Evolutionary conservation across 768 basidiomycete genomes (phyloP).

Genomic region (Lentinula raphanica): DNA sequence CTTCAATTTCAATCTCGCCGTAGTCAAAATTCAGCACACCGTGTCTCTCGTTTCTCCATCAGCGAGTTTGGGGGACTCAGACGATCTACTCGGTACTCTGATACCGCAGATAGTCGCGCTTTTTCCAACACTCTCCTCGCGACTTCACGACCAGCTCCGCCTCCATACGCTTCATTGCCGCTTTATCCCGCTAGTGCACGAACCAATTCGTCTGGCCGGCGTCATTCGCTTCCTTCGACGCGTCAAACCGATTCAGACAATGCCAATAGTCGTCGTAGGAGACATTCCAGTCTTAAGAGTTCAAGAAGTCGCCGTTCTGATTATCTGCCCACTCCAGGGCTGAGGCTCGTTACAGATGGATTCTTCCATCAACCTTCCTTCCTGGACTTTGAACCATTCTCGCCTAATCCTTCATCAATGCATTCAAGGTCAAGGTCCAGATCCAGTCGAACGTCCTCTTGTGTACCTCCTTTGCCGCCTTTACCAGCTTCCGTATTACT

Average conservation of each 20-base stretch:
- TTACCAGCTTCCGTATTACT: slow-evolving; percentile 4
- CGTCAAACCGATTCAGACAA: slow-evolving; percentile 8
- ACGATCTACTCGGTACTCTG: not conserved
- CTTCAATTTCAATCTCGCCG: slow-evolving; percentile 1
- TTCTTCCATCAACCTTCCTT: not conserved
- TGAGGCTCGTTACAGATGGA: slow-evolving; percentile 16
- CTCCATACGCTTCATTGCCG: not conserved
- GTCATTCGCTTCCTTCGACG: slow-evolving; percentile 25
- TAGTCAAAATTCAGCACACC: not conserved
- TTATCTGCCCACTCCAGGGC: slow-evolving; percentile 10
- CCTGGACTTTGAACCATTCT: slow-evolving; percentile 1
- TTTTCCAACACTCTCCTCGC: slow-evolving; percentile 2
- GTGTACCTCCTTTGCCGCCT: slow-evolving; percentile 1
- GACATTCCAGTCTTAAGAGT: slow-evolving; percentile 22
- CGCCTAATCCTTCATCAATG: not conserved
- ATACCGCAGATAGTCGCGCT: not conserved
- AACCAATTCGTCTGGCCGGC: slow-evolving; percentile 12
- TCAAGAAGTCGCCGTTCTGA: slow-evolving; percentile 14
- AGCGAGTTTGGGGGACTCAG: slow-evolving; percentile 5
- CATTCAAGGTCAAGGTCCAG: not conserved
- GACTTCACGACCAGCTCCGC: not conserved
- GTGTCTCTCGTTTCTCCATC: not conserved
- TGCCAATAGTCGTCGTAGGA: slow-evolving; percentile 9
- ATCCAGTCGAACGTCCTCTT: not conserved
- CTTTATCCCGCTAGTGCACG: slow-evolving; percentile 3